phyloP scores from a whole-genome alignment of 345 rosid species.

The Orychophragmus violaceus region DNA sequence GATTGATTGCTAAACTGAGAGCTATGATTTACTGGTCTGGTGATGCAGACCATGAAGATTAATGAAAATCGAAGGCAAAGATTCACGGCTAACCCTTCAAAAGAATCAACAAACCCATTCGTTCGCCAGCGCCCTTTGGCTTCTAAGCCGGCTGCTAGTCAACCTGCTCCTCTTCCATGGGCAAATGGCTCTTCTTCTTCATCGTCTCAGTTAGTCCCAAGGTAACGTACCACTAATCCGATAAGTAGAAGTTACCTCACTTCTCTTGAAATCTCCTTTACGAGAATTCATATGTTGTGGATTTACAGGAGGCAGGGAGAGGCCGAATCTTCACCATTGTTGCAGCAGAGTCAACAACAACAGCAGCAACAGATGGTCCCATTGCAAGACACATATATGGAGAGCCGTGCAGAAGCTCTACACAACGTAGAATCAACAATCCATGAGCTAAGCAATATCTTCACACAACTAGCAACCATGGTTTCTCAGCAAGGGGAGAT shows the following conservation, averaged over 20 bases:
- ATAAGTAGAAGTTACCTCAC: background rate
- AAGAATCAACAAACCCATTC: slow-evolving; percentile 66
- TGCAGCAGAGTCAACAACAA: slow-evolving; percentile 40
- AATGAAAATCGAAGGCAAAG: slow-evolving; percentile 75
- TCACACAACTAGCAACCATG: slow-evolving; percentile 77
- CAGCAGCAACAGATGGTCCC: slow-evolving; percentile 69
- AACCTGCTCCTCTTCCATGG: slow-evolving; percentile 64
- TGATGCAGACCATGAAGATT: slow-evolving; percentile 62
- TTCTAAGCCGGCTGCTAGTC: slow-evolving; percentile 41
- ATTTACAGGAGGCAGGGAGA: slow-evolving; percentile 49
- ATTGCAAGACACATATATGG: slow-evolving; percentile 75
- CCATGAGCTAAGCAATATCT: slow-evolving; percentile 67
- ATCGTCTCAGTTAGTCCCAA: slow-evolving; percentile 34
- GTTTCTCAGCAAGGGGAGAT: slow-evolving; percentile 89
- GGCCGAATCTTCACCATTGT: slow-evolving; percentile 51
- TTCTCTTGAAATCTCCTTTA: background rate
- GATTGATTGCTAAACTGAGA: slow-evolving; percentile 5
- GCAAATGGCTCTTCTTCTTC: slow-evolving; percentile 52
- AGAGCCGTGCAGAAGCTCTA: slow-evolving; percentile 75
- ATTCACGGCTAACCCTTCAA: slow-evolving; percentile 65
- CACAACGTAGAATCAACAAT: slow-evolving; percentile 81
- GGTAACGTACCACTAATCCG: slow-evolving; percentile 11
- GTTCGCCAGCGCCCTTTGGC: slow-evolving; percentile 81
- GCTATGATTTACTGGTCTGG: slow-evolving; percentile 5
- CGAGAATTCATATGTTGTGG: background rate